Base-by-base conservation (phyloP, 2,329 filamentous ascomycete species). In the Talaromyces verruculosus region DNA sequence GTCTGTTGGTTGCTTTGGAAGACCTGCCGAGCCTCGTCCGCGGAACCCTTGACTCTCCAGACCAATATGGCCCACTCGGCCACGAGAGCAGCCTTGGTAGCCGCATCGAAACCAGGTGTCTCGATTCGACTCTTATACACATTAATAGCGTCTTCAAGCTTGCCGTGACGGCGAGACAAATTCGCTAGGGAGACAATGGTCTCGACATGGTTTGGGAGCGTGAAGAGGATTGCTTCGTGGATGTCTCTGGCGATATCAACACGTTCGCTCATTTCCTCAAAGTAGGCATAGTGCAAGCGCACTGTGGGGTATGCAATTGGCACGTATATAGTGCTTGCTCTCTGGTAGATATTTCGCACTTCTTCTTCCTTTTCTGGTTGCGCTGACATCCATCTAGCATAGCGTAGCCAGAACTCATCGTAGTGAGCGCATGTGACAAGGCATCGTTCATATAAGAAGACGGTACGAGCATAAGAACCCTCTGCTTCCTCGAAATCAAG, bases 371-470 rank as follows among this genome's bases (percentile, higher is more conserved):
- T 97, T 71, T 84, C 88, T 1, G 87, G 80, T 74, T 96, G 91
- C 0, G 88, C 88, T 67, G 86, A 84, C 91, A 97, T 96, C 95
- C 95, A 99, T 47, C 94, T 85, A 17, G 91, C 92, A 78, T 97
- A 99, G n/a, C 95, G 90, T 73, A 96, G 88, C 95, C 95, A 99
- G 78, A 98, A 96, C 75, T 98, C 94, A 60, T 98, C 94, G 75
- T 99, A 97, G 71, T 96, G 90, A 17, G 95, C 94, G 73, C 92
- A 96, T 0, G 92, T 94, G 41, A 97, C 92, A 62, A 99, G 80
- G 72, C 93, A 98, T 61, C 95, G 89, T 81, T 99, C 95, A 76
- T 99, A 98, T 37, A 99, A 81, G 74, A 95, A 95, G 5, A 91
- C 86, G 55, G 85, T 89, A 67, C 95, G 87, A 15, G 84, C 79